Base-by-base conservation (phyloP, 345 rosid genomes). In the Eucalyptus grandis region DNA sequence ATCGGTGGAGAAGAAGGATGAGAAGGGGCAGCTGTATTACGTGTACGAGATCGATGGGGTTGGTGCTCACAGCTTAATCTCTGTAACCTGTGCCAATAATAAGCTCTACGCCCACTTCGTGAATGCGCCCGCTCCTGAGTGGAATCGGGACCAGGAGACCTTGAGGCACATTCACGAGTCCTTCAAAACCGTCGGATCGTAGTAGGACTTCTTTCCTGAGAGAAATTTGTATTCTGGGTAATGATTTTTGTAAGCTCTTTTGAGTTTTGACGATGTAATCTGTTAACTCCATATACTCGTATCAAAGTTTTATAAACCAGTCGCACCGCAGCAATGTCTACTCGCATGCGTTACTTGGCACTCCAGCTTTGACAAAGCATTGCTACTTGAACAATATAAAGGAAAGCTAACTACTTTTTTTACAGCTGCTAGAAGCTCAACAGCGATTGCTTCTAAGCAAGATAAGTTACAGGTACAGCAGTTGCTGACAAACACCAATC, bases 21-120 rank as follows among this genome's bases (percentile, higher is more conserved):
- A 92, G 88, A 88, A 92, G 12, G 98, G 99, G 17, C 98, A 97
- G 90, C 80, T 96, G 34, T 96, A 96, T 89, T 97, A 95, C 56
- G 95, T 92, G 49, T 97, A 95, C 89, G 99, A 97, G 94, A 93
- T 97, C 86, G 97, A 96, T 69, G 98, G 98, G 3, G 89, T 89
- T 30, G 94, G 96, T 26, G 92, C 89, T 58, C 99, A 97, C 88
- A 95, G 98, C 69, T 91, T 97, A 93, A 96, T 97, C 58, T 91
- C 96, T 27, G 98, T 96, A 17, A 97, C 99, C 86, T 97, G 98
- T 86, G 96, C 99, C 26, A 94, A 93, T 88, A 96, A 97, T 89
- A 97, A 97, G 92, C 94, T 97, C 49, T 97, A 96, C 85, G 98
- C 99, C 6, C 99, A 97, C 93, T 97, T 97, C 89, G 97, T 97